Evolutionary conservation across 1,284 basidiomycete species (phyloP).

Genomic region (Leccinum pachyderme): DNA sequence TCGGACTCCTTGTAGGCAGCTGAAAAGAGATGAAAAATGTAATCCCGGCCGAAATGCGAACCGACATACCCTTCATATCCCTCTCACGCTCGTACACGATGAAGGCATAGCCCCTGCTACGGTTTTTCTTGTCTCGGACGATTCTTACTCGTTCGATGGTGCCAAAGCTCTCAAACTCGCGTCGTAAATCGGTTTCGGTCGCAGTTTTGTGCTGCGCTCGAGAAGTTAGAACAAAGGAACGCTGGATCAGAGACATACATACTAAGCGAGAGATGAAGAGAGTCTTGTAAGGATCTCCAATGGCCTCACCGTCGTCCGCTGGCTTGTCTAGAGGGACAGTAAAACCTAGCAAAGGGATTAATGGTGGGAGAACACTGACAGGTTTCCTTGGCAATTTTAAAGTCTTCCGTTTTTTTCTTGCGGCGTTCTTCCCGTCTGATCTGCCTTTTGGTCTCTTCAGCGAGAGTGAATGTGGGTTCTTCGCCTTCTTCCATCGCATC

Average conservation of each 20-base stretch:
- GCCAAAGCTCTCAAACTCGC: conserved; percentile 95
- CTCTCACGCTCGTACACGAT: conserved; percentile 97
- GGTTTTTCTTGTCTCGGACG: conserved; percentile 85
- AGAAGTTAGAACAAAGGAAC: conserved; percentile 23
- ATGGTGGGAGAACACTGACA: conserved; percentile 52
- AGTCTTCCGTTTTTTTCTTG: conserved; percentile 77
- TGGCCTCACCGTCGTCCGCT: conserved; percentile 86
- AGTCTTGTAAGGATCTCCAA: conserved; percentile 98
- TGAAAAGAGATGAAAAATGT: conserved; percentile 34
- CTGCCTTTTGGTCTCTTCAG: conserved; percentile 76
- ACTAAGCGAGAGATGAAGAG: conserved; percentile 94
- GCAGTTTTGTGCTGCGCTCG: conserved; percentile 74
- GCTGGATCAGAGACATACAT: conserved; percentile 23
- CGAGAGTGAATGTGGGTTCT: conserved; percentile 72
- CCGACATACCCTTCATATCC: conserved; percentile 90
- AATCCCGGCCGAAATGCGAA: conserved; percentile 14
- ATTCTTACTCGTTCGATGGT: conserved; percentile 91
- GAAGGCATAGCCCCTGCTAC: conserved; percentile 93
- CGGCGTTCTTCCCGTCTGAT: conserved; percentile 78
- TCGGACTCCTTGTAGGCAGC: conserved; percentile 99
- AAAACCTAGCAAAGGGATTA: conserved; percentile 10
- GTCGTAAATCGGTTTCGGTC: conserved; percentile 86
- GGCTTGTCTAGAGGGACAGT: conserved; percentile 71
- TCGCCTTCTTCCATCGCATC: conserved; percentile 77
- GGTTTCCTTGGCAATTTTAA: conserved; percentile 77